Percentiles rank a stretch among this genome's conserved stretches.
phyloP scores from a whole-genome alignment of 1,284 basidiomycete genomes.

The Flammula alnicola region DNA sequence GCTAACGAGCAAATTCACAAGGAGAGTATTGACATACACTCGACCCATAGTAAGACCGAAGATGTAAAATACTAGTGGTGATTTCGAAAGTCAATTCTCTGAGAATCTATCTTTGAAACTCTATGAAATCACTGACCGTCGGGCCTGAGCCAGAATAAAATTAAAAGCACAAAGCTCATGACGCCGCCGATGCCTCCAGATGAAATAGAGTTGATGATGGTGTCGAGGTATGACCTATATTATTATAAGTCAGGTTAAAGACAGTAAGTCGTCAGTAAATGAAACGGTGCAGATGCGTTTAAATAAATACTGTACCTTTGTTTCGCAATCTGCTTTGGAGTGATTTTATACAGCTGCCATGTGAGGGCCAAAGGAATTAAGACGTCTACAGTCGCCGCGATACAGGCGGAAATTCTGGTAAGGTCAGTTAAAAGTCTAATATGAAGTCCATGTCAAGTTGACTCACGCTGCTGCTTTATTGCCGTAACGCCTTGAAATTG shows the following conservation, averaged over 20 bases:
- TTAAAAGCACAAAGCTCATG: slow-evolving; percentile 20
- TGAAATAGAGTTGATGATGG: slow-evolving; percentile 24
- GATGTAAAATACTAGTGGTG: slow-evolving; percentile 21
- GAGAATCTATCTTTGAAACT: no score
- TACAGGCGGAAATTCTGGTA: slow-evolving; percentile 18
- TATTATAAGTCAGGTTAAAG: neutral
- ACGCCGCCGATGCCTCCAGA: slow-evolving; percentile 25
- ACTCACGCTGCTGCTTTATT: slow-evolving; percentile 21
- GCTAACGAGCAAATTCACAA: slow-evolving; percentile 27
- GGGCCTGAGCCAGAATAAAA: slow-evolving; percentile 21
- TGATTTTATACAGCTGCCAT: slow-evolving; percentile 25
- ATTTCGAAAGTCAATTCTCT: neutral
- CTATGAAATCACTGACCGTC: slow-evolving; percentile 16
- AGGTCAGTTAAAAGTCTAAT: neutral
- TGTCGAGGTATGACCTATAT: slow-evolving; percentile 21
- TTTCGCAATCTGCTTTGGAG: slow-evolving; percentile 17
- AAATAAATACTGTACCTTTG: slow-evolving; percentile 16
- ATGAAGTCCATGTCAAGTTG: neutral
- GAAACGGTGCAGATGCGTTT: no score
- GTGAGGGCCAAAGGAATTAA: slow-evolving; percentile 25
- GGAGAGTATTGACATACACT: slow-evolving; percentile 24
- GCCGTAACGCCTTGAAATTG: slow-evolving; percentile 18
- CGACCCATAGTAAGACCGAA: slow-evolving; percentile 26
- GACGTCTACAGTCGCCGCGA: slow-evolving; percentile 24
- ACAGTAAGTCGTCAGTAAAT: neutral